Evolutionary conservation across 805 yeast species (phyloP).

Genomic region (Saccharomycopsis capsularis): DNA sequence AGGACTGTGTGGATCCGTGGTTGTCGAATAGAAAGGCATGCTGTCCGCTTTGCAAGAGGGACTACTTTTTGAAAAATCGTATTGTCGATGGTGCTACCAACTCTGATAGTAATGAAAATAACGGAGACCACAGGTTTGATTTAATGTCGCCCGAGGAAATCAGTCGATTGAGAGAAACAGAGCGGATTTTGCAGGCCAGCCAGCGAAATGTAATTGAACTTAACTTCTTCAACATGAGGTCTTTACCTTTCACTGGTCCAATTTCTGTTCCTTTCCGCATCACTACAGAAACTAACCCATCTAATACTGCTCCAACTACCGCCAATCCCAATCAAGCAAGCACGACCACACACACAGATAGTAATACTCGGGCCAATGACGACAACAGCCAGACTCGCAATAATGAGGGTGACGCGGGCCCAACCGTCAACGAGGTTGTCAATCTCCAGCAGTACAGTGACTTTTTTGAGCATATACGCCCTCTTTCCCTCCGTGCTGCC

Average conservation of each 20-base stretch:
- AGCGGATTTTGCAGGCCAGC: conserved; percentile 26
- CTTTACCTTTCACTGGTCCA: neutral
- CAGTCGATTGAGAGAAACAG: conserved; percentile 22
- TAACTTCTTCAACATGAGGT: neutral
- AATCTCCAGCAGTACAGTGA: conserved; percentile 12
- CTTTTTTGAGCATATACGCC: conserved; percentile 23
- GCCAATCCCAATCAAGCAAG: neutral
- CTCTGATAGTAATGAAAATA: conserved; percentile 16
- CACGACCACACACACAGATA: neutral
- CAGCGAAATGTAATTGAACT: neutral
- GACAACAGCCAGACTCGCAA: neutral
- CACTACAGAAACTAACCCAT: neutral
- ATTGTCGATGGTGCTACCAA: conserved; percentile 4
- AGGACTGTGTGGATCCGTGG: conserved; percentile 79
- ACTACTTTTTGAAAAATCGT: conserved; percentile 37
- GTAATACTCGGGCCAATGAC: neutral
- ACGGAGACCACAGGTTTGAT: conserved; percentile 25
- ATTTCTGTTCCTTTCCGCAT: neutral
- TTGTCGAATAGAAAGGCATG: conserved; percentile 64
- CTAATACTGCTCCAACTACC: neutral
- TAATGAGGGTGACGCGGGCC: conserved; percentile 16
- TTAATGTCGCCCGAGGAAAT: conserved; percentile 17
- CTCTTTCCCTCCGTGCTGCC: conserved; percentile 36
- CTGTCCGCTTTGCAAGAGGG: conserved; percentile 79
- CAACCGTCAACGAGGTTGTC: conserved; percentile 26